These are phyloP conservation scores for Kazachstania viticola DNA, from an alignment of 805 yeast genomes.

Conservation along the genomic window DNA sequence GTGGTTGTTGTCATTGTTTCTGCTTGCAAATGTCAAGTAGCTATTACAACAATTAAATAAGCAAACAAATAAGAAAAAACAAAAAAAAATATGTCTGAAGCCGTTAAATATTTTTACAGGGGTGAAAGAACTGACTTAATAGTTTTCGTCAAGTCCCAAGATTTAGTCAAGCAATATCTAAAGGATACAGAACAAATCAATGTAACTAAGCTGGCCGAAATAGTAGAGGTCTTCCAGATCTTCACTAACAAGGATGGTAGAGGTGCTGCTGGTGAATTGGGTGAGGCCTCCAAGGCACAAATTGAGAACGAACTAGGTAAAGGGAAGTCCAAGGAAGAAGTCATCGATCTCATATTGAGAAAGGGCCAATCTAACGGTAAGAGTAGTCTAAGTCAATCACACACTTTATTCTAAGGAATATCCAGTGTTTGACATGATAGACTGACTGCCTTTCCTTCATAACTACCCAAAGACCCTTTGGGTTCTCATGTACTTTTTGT, in stretches of 20 bases:
- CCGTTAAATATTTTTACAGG: slow-evolving; percentile 47
- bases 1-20: too few relatives aligned
- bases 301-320: slow-evolving; percentile 61
- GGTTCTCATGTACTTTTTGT: too few relatives aligned
- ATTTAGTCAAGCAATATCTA: slow-evolving; percentile 30
- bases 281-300: slow-evolving; percentile 58
- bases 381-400: too few relatives aligned
- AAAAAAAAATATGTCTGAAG: slow-evolving; percentile 19
- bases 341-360: slow-evolving; percentile 45
- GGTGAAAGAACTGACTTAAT: slow-evolving; percentile 56
- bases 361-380: slow-evolving; percentile 42
- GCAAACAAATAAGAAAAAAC: too few relatives aligned
- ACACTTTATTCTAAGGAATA: too few relatives aligned
- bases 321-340: slow-evolving; percentile 37
- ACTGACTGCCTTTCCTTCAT: too few relatives aligned
- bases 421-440: too few relatives aligned
- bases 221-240: slow-evolving; percentile 56
- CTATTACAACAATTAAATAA: too few relatives aligned
- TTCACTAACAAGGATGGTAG: slow-evolving; percentile 46
- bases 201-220: slow-evolving; percentile 36
- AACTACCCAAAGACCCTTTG: too few relatives aligned
- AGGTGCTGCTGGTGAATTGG: slow-evolving; percentile 63
- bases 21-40: too few relatives aligned
- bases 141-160: slow-evolving; percentile 48
- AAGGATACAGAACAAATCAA: slow-evolving; percentile 35